Percentiles rank a stretch among this genome's conserved stretches.
These are phyloP conservation scores for Diaporthe aspalathi DNA, from an alignment of 2,329 filamentous ascomycete species.

Conservation along the genomic window DNA sequence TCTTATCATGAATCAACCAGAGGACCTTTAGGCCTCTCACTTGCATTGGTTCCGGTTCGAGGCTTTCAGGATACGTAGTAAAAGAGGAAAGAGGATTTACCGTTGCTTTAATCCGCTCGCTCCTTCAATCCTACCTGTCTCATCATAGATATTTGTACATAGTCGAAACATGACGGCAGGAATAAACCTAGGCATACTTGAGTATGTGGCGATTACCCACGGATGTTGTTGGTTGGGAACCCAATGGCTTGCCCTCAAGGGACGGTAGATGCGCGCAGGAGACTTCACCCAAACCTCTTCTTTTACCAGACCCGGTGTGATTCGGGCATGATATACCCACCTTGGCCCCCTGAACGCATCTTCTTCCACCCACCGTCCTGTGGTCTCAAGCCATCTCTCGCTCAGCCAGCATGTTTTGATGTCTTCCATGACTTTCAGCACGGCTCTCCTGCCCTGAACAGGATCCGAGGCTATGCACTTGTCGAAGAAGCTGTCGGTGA, in stretches of 20 bases:
- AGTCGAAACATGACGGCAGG: slow-evolving; percentile 22
- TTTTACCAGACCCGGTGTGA: background rate
- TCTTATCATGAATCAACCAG: no score
- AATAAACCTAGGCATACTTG: slow-evolving; percentile 8
- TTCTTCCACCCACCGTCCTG: background rate
- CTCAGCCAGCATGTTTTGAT: background rate
- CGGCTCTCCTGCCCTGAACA: background rate
- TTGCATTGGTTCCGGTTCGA: no score
- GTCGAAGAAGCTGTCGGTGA: background rate
- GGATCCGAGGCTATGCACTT: background rate
- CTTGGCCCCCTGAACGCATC: background rate
- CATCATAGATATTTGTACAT: background rate
- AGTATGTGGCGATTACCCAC: slow-evolving; percentile 6
- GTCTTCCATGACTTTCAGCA: background rate
- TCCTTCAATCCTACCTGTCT: no score
- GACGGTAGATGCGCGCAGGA: no score
- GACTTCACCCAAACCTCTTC: background rate
- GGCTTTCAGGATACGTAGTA: no score
- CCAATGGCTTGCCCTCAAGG: background rate
- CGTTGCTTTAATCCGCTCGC: no score
- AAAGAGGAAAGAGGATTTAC: no score
- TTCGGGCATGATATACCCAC: background rate
- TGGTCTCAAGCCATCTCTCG: slow-evolving; percentile 4
- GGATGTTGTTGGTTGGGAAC: background rate
- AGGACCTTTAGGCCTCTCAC: no score